Percentiles rank a stretch among this genome's conserved stretches.
Evolutionary conservation across 2,329 filamentous ascomycete genomes (phyloP).

Genomic region (Daldinia eschscholtzii): DNA sequence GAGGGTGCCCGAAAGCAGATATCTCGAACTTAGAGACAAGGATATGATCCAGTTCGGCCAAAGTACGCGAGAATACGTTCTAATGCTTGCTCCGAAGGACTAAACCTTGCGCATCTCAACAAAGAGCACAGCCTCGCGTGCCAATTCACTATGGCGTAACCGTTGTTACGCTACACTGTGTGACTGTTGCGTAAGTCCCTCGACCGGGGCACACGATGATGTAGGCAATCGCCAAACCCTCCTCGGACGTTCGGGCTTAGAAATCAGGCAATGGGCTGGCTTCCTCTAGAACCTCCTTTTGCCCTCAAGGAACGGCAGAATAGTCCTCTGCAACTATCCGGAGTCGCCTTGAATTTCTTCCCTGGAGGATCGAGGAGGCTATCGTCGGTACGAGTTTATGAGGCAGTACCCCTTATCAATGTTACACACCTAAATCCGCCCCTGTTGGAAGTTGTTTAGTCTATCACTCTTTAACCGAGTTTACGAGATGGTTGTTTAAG

Average conservation of each 20-base stretch:
- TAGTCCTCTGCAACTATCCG: constrained; percentile 13
- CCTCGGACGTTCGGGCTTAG: constrained; percentile 13
- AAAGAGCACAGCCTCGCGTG: constrained; percentile 22
- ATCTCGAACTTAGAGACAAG: constrained; percentile 87
- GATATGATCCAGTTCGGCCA: constrained; percentile 91
- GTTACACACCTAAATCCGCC: constrained; percentile 20
- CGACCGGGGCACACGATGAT: constrained; percentile 15
- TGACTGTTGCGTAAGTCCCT: constrained; percentile 20
- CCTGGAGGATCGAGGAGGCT: constrained; percentile 40
- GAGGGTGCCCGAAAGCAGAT: constrained; percentile 78
- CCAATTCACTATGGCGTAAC: constrained; percentile 14
- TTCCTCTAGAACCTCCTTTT: constrained; percentile 18
- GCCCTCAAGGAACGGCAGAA: constrained; percentile 6
- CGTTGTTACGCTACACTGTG: constrained; percentile 29
- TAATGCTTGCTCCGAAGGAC: constrained; percentile 78
- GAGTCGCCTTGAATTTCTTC: constrained; percentile 8
- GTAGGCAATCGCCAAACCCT: constrained; percentile 16
- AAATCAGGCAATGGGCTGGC: constrained; percentile 1
- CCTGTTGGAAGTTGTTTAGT: constrained; percentile 13
- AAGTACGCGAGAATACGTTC: constrained; percentile 92
- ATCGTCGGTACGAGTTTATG: constrained; percentile 48
- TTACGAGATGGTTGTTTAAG: constrained; percentile 22
- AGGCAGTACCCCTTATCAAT: constrained; percentile 45
- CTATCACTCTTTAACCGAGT: constrained; percentile 20
- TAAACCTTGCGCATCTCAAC: constrained; percentile 47